These are phyloP conservation scores for Beauveria sp. DNA, from an alignment of 2,329 filamentous ascomycete genomes.

Conservation along the genomic window DNA sequence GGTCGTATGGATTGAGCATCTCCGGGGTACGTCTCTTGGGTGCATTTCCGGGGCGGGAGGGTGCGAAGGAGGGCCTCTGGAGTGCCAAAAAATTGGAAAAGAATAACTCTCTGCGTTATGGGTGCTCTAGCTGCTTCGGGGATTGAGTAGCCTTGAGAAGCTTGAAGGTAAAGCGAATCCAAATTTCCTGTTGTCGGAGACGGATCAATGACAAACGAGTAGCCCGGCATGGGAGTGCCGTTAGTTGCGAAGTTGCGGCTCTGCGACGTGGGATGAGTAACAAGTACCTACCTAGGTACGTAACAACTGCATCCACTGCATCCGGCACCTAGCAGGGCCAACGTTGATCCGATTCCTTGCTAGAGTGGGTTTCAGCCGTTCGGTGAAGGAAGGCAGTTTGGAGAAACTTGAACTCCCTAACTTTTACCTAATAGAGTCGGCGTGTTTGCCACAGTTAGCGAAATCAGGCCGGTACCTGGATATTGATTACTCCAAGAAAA, in stretches of 20 bases:
- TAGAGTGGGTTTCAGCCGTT: too few relatives aligned
- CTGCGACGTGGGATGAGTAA: background rate
- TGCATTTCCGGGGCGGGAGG: background rate
- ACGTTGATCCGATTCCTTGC: background rate
- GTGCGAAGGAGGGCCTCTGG: background rate
- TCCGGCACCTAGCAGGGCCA: background rate
- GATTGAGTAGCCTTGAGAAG: background rate
- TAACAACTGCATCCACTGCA: too few relatives aligned
- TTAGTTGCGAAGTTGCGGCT: background rate
- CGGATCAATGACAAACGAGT: background rate
- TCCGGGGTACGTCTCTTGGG: background rate
- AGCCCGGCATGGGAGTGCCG: background rate
- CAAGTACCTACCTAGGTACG: background rate
- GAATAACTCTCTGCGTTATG: background rate
- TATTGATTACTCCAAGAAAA: too few relatives aligned
- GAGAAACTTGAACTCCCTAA: too few relatives aligned
- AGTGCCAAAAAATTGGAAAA: background rate
- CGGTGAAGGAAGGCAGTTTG: too few relatives aligned
- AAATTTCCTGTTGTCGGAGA: background rate
- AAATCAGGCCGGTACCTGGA: too few relatives aligned
- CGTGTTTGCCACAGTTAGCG: too few relatives aligned
- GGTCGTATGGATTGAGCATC: slow-evolving; percentile 6
- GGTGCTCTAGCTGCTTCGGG: background rate
- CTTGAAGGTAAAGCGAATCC: background rate
- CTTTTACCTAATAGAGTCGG: too few relatives aligned